phyloP scores from a whole-genome alignment of 2,329 filamentous ascomycete genomes.

The Colletotrichum endophyticum region DNA sequence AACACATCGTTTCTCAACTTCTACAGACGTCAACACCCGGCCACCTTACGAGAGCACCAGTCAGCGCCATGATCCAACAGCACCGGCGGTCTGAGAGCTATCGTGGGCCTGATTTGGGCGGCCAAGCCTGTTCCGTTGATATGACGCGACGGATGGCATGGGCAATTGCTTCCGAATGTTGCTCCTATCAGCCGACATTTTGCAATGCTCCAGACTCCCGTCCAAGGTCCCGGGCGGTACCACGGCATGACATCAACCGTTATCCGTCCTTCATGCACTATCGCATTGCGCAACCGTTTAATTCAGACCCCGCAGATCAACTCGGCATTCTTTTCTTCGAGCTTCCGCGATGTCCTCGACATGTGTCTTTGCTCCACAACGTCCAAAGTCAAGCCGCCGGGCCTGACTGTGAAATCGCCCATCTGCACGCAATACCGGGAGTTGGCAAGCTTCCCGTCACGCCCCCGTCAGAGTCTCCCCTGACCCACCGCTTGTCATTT shows the following conservation, averaged over 20 bases:
- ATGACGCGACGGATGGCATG: background rate
- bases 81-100: background rate
- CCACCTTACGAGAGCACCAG: background rate
- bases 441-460: background rate
- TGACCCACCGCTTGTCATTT: conserved; percentile 6
- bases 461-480: background rate
- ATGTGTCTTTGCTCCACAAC: background rate
- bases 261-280: background rate
- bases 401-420: background rate
- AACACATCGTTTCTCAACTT: background rate
- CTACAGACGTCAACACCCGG: background rate
- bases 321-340: background rate
- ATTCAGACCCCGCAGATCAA: background rate
- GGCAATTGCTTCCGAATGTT: background rate
- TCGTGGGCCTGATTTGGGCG: background rate
- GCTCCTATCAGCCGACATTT: background rate
- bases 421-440: background rate
- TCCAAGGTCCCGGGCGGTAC: background rate
- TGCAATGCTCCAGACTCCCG: background rate
- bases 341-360: background rate
- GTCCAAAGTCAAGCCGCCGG: background rate
- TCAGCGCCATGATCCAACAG: background rate
- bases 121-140: background rate
- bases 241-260: background rate
- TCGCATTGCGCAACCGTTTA: background rate